Conservation (phyloP, 495 filamentous ascomycete species). For the Aeminium ludgeri region DNA sequence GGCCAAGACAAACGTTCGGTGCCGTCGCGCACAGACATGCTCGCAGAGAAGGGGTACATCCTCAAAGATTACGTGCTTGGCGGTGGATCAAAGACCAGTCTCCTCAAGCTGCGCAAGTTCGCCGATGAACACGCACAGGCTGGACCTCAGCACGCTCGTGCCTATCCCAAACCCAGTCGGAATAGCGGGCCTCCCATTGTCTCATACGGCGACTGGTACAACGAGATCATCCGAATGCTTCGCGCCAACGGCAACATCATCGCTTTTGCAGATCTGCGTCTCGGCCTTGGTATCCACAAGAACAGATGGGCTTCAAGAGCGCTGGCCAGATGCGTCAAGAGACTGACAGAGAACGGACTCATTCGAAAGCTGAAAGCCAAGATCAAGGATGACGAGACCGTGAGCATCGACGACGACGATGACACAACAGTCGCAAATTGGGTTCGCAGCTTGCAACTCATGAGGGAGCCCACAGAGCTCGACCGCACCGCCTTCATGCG, state of each 20-base stretch:
- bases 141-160: not conserved
- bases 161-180: not conserved
- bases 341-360: slow-evolving; percentile 51
- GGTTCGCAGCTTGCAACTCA: slow-evolving; percentile 49
- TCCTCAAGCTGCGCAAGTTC: slow-evolving; percentile 47
- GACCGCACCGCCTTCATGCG: slow-evolving; percentile 3
- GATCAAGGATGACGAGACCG: slow-evolving; percentile 26
- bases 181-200: not conserved
- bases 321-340: slow-evolving; percentile 49
- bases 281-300: slow-evolving; percentile 31
- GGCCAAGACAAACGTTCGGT: slow-evolving; percentile 83
- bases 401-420: not conserved
- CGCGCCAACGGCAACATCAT: slow-evolving; percentile 24
- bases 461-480: slow-evolving; percentile 49
- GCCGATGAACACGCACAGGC: slow-evolving; percentile 20
- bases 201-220: slow-evolving; percentile 1
- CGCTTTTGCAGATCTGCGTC: slow-evolving; percentile 43
- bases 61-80: slow-evolving; percentile 56
- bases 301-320: slow-evolving; percentile 49
- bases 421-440: slow-evolving; percentile 16
- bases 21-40: slow-evolving; percentile 57
- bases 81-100: slow-evolving; percentile 48
- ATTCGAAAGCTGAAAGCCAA: slow-evolving; percentile 51
- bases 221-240: slow-evolving; percentile 15
- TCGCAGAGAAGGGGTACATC: slow-evolving; percentile 68